phyloP scores from a whole-genome alignment of 2,329 filamentous ascomycete genomes.

The Fusarium austroafricanum region DNA sequence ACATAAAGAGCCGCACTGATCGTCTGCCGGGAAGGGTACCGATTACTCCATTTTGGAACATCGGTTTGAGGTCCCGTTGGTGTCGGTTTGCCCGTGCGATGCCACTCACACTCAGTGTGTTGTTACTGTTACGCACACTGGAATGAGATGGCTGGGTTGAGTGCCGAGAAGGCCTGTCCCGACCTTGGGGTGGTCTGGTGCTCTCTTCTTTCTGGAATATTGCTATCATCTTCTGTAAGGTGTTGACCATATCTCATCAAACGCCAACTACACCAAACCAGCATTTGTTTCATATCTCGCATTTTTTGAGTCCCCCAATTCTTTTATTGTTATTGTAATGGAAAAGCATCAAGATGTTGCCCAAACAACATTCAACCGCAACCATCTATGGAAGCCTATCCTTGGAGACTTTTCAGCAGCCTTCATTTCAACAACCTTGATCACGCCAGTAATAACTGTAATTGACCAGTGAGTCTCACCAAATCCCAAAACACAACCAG shows the following conservation, averaged over 20 bases:
- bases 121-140: neutral
- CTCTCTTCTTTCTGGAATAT: neutral
- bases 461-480: constrained; percentile 42
- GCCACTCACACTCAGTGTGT: neutral
- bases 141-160: neutral
- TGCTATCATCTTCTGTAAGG: neutral
- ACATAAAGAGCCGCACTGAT: neutral
- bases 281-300: neutral
- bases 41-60: neutral
- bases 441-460: constrained; percentile 46
- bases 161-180: neutral
- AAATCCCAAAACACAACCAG: too few species aligned
- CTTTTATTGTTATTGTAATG: constrained; percentile 1
- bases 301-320: too few species aligned
- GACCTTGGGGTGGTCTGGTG: neutral
- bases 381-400: constrained; percentile 33
- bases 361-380: constrained; percentile 2
- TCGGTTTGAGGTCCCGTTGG: constrained; percentile 18
- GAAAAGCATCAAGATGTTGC: constrained; percentile 27
- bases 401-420: constrained; percentile 44
- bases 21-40: neutral
- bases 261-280: neutral
- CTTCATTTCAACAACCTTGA: constrained; percentile 44
- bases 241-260: neutral
- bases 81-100: constrained; percentile 12